Evolutionary conservation across 129 eudicot genomes (phyloP).

Genomic region (Centrapalus pauciflorus): DNA sequence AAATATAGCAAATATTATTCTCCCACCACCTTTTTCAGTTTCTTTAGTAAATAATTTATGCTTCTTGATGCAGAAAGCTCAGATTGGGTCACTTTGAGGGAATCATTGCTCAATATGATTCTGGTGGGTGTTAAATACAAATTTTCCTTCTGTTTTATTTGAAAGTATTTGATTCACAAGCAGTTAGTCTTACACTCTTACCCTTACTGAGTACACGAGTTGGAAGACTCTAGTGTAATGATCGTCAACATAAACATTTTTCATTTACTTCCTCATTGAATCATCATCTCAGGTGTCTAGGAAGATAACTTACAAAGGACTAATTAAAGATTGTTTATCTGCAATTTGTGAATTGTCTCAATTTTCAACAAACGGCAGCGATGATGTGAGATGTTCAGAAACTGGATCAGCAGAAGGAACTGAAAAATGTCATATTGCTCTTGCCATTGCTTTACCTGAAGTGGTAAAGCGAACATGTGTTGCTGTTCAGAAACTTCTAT

Average conservation of each 20-base stretch:
- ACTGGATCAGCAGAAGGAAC: conserved; percentile 20
- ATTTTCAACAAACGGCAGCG: conserved; percentile 17
- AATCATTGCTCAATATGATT: conserved; percentile 70
- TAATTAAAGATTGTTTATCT: conserved; percentile 54
- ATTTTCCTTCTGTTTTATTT: neutral
- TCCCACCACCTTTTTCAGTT: neutral
- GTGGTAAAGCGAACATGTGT: conserved; percentile 41
- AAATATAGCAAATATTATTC: too few species aligned
- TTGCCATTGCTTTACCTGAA: conserved; percentile 66
- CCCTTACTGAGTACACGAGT: neutral
- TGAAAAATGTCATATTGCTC: conserved; percentile 29
- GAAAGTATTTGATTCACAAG: too few species aligned
- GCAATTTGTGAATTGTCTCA: conserved; percentile 40
- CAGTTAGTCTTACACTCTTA: neutral
- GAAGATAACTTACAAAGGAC: conserved; percentile 56
- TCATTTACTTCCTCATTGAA: neutral
- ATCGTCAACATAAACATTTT: neutral
- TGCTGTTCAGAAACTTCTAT: conserved; percentile 55
- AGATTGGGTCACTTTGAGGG: conserved; percentile 71
- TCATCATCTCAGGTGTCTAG: conserved; percentile 63
- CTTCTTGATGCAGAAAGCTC: conserved; percentile 50
- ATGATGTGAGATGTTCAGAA: conserved; percentile 25
- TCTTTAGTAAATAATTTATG: neutral
- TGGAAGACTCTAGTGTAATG: conserved; percentile 8
- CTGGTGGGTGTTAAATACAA: conserved; percentile 39